Evolutionary conservation across 2,329 filamentous ascomycete genomes (phyloP), one percentile per base, ranked within the genome.

Genomic region (Ceratocystis albifundus): DNA sequence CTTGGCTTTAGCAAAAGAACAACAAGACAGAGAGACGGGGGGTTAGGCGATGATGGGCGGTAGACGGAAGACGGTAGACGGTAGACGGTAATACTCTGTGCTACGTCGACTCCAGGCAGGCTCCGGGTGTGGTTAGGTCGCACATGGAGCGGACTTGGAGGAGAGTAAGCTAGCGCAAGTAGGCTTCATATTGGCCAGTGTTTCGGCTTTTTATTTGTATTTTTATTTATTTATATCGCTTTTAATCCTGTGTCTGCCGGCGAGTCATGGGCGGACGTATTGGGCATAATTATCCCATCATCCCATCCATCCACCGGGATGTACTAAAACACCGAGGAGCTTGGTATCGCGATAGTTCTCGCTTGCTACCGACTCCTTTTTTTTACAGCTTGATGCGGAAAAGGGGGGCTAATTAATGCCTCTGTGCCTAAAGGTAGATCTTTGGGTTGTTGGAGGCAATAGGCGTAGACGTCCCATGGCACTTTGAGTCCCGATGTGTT

Each of bases 371-470:
- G n/a, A 8, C 6, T 48, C n/a, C 45, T n/a, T 44, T 50, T 50
- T 67, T 22, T 41, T 32, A 12, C n/a, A 22, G 4, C 15, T 61
- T 28, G 15, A 57, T 20, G 53, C 17, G 7, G 15, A 17, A 22
- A 28, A 57, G 25, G 53, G 53, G 53, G 53, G 22, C 12, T 32
- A 8, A 17, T 57, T 57, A 57, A 57, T 57, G 53, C 53, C 53
- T 57, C 53, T 57, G 22, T 28, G 53, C 25, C 53, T 32, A 28
- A 57, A 57, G 53, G 25, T 32, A 57, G 53, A 57, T 57, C 53
- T 57, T 57, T 30, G 25, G 53, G 53, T 28, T 10, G 25, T 4
- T 20, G 15, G 44, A 25, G 22, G 36, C 3, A 36, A 36, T 12
- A 50, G 17, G 61, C 22, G 46, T 48, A 20, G n/a, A 20, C 2